Percentiles rank a stretch among this genome's conserved stretches.
phyloP scores from a whole-genome alignment of 2,329 filamentous ascomycete genomes.

The Diaporthe batatas region DNA sequence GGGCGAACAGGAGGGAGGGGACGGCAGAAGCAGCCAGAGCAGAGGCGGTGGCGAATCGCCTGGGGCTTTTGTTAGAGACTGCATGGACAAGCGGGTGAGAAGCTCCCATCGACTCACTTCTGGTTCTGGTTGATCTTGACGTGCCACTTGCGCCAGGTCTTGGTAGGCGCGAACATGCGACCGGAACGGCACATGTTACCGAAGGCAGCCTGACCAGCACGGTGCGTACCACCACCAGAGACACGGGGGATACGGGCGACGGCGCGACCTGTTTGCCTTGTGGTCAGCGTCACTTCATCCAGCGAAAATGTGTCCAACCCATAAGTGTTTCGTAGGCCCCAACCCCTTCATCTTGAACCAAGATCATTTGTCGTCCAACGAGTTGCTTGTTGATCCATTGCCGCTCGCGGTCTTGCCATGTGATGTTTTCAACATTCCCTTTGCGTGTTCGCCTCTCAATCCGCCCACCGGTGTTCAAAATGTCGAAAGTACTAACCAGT shows the following conservation, averaged over 20 bases:
- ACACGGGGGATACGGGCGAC: slow-evolving; percentile 99
- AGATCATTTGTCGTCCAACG: background rate
- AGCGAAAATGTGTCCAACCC: background rate
- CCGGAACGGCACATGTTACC: slow-evolving; percentile 99
- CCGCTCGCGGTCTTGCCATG: background rate
- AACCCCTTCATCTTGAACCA: background rate
- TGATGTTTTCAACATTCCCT: background rate
- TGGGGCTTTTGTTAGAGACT: slow-evolving; percentile 52
- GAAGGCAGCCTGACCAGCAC: slow-evolving; percentile 99
- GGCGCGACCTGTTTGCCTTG: slow-evolving; percentile 82
- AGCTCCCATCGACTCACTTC: slow-evolving; percentile 75
- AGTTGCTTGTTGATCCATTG: slow-evolving; percentile 11
- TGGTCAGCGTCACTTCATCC: slow-evolving; percentile 46
- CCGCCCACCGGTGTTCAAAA: slow-evolving; percentile 7
- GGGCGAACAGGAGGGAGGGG: slow-evolving; percentile 93
- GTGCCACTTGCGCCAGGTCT: slow-evolving; percentile 99
- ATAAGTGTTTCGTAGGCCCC: background rate
- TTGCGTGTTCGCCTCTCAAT: background rate
- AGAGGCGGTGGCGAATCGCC: slow-evolving; percentile 97
- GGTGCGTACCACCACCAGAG: slow-evolving; percentile 99
- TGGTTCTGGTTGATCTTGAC: slow-evolving; percentile 99
- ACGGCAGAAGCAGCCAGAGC: slow-evolving; percentile 97
- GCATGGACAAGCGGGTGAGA: slow-evolving; percentile 48
- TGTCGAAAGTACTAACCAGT: slow-evolving; percentile 78
- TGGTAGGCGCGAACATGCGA: slow-evolving; percentile 99